Evolutionary conservation across 2,329 filamentous ascomycete genomes (phyloP).

Genomic region (Cladorrhinum sp.): DNA sequence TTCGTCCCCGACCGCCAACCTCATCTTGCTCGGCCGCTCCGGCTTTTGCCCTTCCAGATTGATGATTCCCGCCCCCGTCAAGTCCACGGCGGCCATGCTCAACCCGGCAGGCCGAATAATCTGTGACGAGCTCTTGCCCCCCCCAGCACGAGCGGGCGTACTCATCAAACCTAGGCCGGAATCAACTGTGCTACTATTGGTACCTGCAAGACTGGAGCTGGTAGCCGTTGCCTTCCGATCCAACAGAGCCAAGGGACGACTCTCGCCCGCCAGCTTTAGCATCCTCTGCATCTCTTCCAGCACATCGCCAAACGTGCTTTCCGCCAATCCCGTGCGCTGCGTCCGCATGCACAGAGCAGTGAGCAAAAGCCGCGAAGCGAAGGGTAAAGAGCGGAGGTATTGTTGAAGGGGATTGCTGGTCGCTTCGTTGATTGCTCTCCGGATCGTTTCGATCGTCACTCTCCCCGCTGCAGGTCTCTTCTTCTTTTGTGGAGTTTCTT

Average conservation of each 20-base stretch:
- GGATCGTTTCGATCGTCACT: constrained; percentile 91
- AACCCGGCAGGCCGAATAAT: constrained; percentile 32
- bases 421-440: constrained; percentile 90
- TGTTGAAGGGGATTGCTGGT: constrained; percentile 90
- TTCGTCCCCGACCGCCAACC: constrained; percentile 83
- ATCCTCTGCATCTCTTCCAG: constrained; percentile 79
- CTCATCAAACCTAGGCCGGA: constrained; percentile 16
- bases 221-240: constrained; percentile 24
- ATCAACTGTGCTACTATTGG: not conserved
- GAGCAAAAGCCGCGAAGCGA: constrained; percentile 81
- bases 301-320: constrained; percentile 86
- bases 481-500: constrained; percentile 29
- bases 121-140: constrained; percentile 20
- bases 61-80: constrained; percentile 84
- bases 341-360: constrained; percentile 76
- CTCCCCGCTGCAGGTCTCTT: constrained; percentile 46
- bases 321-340: constrained; percentile 77
- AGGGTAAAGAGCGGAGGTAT: constrained; percentile 76
- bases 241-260: constrained; percentile 60
- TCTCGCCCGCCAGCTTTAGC: constrained; percentile 53
- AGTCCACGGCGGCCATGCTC: constrained; percentile 67
- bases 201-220: not conserved
- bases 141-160: not conserved
- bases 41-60: constrained; percentile 77
- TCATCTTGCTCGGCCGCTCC: constrained; percentile 82